Evolutionary conservation across 2,329 filamentous ascomycete species (phyloP), one percentile per base, ranked within the genome.

Genomic region (Aspergillus vadensis): DNA sequence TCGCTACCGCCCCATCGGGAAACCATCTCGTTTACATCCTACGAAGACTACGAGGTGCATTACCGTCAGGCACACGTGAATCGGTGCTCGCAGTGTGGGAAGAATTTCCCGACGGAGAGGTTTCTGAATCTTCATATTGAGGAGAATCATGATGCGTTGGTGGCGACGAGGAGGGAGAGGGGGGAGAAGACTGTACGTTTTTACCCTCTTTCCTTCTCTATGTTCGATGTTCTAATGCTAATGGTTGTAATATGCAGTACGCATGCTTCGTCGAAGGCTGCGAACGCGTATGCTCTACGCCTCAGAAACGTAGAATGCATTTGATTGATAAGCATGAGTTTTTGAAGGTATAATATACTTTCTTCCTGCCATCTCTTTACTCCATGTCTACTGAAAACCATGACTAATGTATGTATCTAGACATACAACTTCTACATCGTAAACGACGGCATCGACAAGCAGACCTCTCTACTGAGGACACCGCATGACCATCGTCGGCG

Each of bases 271-370:
- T 97, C 6, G 90, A 97, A 71, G 88, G 84, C 52, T 99, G 95
- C 75, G 91, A 95, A 61, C 86, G 90, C 66, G 88, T 92, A 73
- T 97, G 93, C 78, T 87, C 86, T 58, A 92, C 91, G 4, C 88
- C 90, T 30, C 88, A 91, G 70, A 98, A 97, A 77, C 86, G 95
- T 48, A 85, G 91, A 36, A 86, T 91, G 74, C 94, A 99, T 80
- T 82, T 97, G 66, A 91, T 97, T 67, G 93, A 97, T 80, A 97
- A 97, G 79, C 95, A 99, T 76, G 85, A 89, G 78, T 99, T 95
- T 72, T 94, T 93, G 10, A 87, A 86, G 72, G 80, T 81, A 71
- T 63, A 23, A 32, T 32, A 8, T 32, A 2, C 9, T 27, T 0
- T 55, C 6, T 38, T 38, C 36, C 15, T 6, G 4, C 14, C n/a